These are phyloP conservation scores for Aristolochia fimbriata DNA, from an alignment of 164 flowering plant species.

Conservation along the genomic window DNA sequence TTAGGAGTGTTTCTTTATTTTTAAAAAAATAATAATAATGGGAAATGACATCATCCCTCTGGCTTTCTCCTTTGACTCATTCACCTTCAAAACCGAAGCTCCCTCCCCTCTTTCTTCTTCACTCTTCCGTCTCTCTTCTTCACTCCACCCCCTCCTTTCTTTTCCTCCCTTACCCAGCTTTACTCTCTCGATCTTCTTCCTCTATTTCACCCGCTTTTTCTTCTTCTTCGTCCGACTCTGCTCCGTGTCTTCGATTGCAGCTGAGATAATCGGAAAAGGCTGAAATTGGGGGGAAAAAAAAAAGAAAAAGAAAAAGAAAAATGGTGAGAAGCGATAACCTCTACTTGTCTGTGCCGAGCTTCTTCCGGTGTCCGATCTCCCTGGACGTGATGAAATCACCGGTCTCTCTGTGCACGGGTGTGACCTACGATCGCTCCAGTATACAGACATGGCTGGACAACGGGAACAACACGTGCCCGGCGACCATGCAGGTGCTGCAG, in stretches of 20 bases:
- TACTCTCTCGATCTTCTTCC: background rate
- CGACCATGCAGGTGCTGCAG: constrained; percentile 80
- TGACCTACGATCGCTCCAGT: constrained; percentile 83
- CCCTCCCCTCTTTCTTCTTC: background rate
- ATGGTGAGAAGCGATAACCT: constrained; percentile 49
- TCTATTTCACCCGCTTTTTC: background rate
- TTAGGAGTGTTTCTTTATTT: too few species aligned
- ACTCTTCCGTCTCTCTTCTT: background rate
- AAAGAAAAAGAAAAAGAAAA: background rate
- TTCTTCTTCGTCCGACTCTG: too few species aligned
- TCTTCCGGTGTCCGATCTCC: constrained; percentile 83
- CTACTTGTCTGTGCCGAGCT: constrained; percentile 57
- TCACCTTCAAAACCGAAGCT: too few species aligned
- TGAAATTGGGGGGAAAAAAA: background rate
- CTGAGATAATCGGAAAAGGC: background rate
- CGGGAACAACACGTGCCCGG: constrained; percentile 94
- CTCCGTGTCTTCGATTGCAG: background rate
- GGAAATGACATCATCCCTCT: too few species aligned
- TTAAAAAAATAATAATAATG: too few species aligned
- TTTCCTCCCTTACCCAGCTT: background rate
- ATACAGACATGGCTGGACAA: constrained; percentile 84
- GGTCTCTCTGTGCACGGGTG: constrained; percentile 82
- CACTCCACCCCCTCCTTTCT: background rate
- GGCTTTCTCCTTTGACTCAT: too few species aligned
- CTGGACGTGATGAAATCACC: constrained; percentile 91